A percentile compares a stretch with the other conserved stretches of the same genome.
Evolutionary conservation across 805 yeast genomes (phyloP).

Genomic region (Yarrowia phangngaensis): DNA sequence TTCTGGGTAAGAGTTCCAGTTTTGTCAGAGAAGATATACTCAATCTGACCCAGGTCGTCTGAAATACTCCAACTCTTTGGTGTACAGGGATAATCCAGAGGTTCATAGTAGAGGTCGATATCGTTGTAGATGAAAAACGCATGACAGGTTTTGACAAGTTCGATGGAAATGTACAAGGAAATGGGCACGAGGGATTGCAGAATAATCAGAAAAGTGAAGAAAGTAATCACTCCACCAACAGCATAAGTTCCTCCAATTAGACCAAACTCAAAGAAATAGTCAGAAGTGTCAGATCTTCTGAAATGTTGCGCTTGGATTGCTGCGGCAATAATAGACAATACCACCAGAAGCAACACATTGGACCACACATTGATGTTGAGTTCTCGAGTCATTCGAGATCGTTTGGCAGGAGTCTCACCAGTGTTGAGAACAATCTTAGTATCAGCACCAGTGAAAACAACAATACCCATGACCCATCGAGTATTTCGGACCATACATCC

Average conservation of each 20-base stretch:
- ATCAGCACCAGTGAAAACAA: constrained; percentile 69
- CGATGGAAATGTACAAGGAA: constrained; percentile 73
- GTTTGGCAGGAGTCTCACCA: constrained; percentile 74
- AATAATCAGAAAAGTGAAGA: constrained; percentile 68
- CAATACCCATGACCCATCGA: constrained; percentile 70
- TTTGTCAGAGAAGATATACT: constrained; percentile 76
- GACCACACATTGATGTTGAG: constrained; percentile 62
- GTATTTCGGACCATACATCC: constrained; percentile 75
- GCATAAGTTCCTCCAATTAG: constrained; percentile 61
- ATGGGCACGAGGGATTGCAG: constrained; percentile 78
- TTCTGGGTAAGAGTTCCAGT: constrained; percentile 83
- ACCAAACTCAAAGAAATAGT: constrained; percentile 58
- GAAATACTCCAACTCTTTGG: constrained; percentile 84
- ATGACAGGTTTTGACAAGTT: constrained; percentile 73
- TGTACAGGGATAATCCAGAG: constrained; percentile 69
- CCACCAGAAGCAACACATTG: constrained; percentile 60
- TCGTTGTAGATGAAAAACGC: constrained; percentile 76
- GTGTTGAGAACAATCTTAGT: constrained; percentile 77
- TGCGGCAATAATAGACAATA: constrained; percentile 67
- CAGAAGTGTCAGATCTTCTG: constrained; percentile 44
- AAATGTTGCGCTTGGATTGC: constrained; percentile 66
- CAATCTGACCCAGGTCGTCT: constrained; percentile 81
- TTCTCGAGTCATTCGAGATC: constrained; percentile 62
- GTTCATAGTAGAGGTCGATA: constrained; percentile 62
- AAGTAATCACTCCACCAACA: constrained; percentile 61